Percentiles rank a stretch among this genome's conserved stretches.
phyloP scores from a whole-genome alignment of 768 basidiomycete genomes.

The Termitomyces sp. region DNA sequence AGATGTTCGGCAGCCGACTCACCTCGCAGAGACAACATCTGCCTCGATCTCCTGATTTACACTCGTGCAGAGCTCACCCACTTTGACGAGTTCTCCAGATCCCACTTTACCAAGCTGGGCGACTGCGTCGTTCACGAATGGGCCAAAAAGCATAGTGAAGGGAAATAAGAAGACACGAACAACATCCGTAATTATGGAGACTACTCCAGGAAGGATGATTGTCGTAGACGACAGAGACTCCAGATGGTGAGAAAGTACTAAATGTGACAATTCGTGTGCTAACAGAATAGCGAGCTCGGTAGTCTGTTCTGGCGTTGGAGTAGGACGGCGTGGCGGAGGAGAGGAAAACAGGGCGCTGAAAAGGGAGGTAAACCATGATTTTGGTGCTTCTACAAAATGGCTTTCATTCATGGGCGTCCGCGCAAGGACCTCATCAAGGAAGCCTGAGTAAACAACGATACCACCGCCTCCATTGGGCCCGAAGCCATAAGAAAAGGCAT shows the following conservation, averaged over 20 bases:
- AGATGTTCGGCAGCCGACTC: conserved; percentile 12
- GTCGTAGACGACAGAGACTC: conserved; percentile 85
- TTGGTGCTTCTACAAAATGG: conserved; percentile 15
- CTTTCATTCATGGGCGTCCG: conserved; percentile 28
- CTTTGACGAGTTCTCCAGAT: conserved; percentile 65
- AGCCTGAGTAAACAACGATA: conserved; percentile 91
- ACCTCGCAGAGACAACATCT: conserved; percentile 84
- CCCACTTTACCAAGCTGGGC: conserved; percentile 76
- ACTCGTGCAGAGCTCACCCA: conserved; percentile 73
- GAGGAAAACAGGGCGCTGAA: conserved; percentile 40
- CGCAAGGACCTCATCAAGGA: conserved; percentile 80
- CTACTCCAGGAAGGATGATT: conserved; percentile 74
- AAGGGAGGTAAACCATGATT: conserved; percentile 43
- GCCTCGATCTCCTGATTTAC: conserved; percentile 88
- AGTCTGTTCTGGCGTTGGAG: conserved; percentile 78
- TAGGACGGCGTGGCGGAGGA: conserved; percentile 32
- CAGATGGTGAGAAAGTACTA: conserved; percentile 86
- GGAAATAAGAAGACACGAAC: conserved; percentile 80
- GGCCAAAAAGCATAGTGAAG: conserved; percentile 86
- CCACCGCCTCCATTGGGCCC: conserved; percentile 89
- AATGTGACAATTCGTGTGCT: conserved; percentile 90
- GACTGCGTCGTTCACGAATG: conserved; percentile 93
- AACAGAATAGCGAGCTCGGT: conserved; percentile 85
- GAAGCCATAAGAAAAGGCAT: conserved; percentile 96
- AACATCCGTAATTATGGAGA: conserved; percentile 75